Percentiles rank a stretch among this genome's conserved stretches.
Evolutionary conservation across 495 filamentous ascomycete species (phyloP).

Genomic region (Penicillium salamii): DNA sequence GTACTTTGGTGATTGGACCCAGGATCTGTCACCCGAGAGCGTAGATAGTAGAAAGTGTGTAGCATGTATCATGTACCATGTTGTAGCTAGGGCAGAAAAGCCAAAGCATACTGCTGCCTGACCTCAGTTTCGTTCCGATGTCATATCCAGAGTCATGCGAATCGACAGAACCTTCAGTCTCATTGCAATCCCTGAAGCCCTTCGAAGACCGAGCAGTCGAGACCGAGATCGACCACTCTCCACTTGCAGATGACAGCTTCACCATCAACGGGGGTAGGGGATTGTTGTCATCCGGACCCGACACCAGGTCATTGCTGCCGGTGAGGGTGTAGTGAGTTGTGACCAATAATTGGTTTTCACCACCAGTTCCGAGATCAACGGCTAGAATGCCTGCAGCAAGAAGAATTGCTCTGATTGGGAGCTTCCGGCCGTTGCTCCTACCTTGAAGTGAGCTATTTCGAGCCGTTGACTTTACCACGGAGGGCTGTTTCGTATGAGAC

Average conservation of each 20-base stretch:
- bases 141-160: slow-evolving; percentile 7
- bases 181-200: neutral
- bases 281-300: neutral
- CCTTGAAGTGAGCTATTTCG: neutral
- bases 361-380: neutral
- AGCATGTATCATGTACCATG: too few species aligned
- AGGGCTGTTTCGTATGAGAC: neutral
- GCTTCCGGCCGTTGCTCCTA: neutral
- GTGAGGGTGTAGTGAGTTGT: neutral
- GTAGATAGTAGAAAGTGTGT: neutral
- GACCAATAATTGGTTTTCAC: neutral
- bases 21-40: slow-evolving; percentile 1
- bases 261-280: neutral
- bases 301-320: neutral
- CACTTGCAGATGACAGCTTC: neutral
- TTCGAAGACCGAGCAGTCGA: slow-evolving; percentile 1
- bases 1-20: slow-evolving; percentile 3
- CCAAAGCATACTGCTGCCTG: neutral
- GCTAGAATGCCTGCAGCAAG: neutral
- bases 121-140: slow-evolving; percentile 2
- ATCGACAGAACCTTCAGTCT: neutral
- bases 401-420: neutral
- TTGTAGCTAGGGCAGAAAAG: neutral
- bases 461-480: neutral
- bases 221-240: neutral